Percentiles rank a stretch among this genome's conserved stretches.
Conservation (phyloP, 176 grass and related monocot species). For the Rhynchospora pubera region DNA sequence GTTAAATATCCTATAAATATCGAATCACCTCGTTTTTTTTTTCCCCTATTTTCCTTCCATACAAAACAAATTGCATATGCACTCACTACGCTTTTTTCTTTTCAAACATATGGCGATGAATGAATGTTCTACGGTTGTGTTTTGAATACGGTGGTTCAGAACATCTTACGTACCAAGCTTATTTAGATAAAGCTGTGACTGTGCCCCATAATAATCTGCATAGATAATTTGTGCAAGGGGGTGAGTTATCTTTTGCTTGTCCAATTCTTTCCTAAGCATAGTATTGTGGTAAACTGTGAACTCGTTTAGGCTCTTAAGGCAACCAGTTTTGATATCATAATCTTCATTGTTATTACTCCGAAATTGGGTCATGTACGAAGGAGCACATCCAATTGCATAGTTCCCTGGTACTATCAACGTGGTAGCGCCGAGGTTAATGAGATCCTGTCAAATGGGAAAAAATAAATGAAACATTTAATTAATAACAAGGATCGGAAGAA, state of each 20-base stretch:
- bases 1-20: too few relatives aligned
- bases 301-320: slow-evolving; percentile 12
- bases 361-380: background rate
- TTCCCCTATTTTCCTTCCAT: too few relatives aligned
- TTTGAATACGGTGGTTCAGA: too few relatives aligned
- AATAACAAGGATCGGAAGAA: background rate
- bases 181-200: background rate
- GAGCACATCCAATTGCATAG: background rate
- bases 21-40: too few relatives aligned
- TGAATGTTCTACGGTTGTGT: too few relatives aligned
- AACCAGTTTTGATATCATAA: background rate
- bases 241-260: background rate
- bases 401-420: slow-evolving; percentile 1
- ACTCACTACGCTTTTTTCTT: too few relatives aligned
- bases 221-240: background rate
- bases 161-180: too few relatives aligned
- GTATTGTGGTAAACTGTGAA: slow-evolving; percentile 2
- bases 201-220: slow-evolving; percentile 9
- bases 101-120: too few relatives aligned
- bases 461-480: too few relatives aligned
- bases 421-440: slow-evolving; percentile 4
- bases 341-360: background rate
- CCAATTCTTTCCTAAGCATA: background rate
- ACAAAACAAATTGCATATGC: too few relatives aligned
- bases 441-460: background rate